These are phyloP conservation scores for Picochlorum sp. DNA, from an alignment of 139 green algal genomes.

Conservation along the genomic window DNA sequence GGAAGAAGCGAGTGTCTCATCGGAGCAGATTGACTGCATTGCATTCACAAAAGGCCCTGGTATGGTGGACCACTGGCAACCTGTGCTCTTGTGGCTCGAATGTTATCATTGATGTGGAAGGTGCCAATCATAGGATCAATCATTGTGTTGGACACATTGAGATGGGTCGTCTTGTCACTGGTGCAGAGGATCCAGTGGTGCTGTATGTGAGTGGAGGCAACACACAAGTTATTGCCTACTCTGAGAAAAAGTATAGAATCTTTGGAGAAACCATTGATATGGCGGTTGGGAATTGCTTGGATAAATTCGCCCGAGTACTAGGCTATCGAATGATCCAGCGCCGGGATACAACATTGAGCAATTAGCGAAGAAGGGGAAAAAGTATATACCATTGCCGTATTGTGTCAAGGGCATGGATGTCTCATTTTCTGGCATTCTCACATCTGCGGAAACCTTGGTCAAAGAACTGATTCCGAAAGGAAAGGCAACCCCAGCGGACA, in stretches of 20 bases:
- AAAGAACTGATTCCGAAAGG: conserved; percentile 21
- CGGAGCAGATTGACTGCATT: conserved; percentile 52
- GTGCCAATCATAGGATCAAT: conserved; percentile 73
- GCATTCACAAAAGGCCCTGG: conserved; percentile 85
- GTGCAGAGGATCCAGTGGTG: conserved; percentile 77
- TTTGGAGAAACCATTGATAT: conserved; percentile 96
- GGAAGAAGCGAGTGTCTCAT: conserved; percentile 42
- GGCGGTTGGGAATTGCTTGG: conserved; percentile 84
- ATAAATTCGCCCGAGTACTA: conserved; percentile 76
- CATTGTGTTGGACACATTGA: conserved; percentile 91
- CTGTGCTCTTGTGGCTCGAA: conserved; percentile 73
- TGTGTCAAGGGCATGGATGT: conserved; percentile 93
- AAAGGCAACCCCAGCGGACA: conserved; percentile 63
- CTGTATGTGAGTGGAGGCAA: conserved; percentile 89
- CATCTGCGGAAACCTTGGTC: conserved; percentile 45
- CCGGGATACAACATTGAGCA: conserved; percentile 95
- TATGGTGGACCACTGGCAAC: conserved; percentile 75
- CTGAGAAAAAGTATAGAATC: conserved; percentile 72
- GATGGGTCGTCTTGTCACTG: conserved; percentile 81
- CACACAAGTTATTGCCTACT: conserved; percentile 89
- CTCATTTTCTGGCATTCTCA: conserved; percentile 80
- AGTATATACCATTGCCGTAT: conserved; percentile 80
- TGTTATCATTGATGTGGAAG: conserved; percentile 63
- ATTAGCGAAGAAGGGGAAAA: conserved; percentile 65
- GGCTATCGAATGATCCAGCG: conserved; percentile 65